These are phyloP conservation scores for Erodium texanum DNA, from an alignment of 441 rosid genomes.

Conservation along the genomic window DNA sequence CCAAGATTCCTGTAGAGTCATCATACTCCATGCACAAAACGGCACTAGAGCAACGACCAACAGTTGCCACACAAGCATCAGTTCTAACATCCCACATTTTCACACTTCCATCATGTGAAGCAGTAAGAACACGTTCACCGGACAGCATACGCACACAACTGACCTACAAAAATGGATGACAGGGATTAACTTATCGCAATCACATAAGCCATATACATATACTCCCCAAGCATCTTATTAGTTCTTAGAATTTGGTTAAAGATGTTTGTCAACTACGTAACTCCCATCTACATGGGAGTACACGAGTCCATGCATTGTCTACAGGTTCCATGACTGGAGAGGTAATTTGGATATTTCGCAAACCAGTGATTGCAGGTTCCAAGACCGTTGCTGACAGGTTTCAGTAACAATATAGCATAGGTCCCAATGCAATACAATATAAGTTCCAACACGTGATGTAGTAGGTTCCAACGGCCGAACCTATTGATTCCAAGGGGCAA, in stretches of 20 bases:
- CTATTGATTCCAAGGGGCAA: no score
- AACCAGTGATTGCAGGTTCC: no score
- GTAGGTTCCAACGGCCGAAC: no score
- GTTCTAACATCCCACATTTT: slow-evolving; percentile 99
- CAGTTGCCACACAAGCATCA: slow-evolving; percentile 96
- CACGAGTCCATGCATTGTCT: no score
- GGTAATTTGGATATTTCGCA: no score
- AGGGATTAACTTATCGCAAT: slow-evolving; percentile 7
- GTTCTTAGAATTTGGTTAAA: neutral
- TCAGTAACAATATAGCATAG: no score
- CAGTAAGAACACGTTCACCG: slow-evolving; percentile 93
- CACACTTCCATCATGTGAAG: slow-evolving; percentile 93
- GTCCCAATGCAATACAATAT: no score
- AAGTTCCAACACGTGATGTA: no score
- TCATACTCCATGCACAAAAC: slow-evolving; percentile 91
- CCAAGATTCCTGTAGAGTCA: slow-evolving; percentile 88
- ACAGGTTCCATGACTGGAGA: no score
- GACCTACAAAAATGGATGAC: slow-evolving; percentile 43
- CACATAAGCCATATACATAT: neutral
- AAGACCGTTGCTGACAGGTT: no score
- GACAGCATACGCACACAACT: slow-evolving; percentile 94
- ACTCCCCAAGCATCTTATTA: neutral
- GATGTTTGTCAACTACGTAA: neutral
- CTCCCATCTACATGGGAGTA: neutral
- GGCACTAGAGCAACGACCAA: slow-evolving; percentile 88